These are phyloP conservation scores for Tuctoria greenei DNA, from an alignment of 176 grass and related monocot genomes.

Conservation along the genomic window DNA sequence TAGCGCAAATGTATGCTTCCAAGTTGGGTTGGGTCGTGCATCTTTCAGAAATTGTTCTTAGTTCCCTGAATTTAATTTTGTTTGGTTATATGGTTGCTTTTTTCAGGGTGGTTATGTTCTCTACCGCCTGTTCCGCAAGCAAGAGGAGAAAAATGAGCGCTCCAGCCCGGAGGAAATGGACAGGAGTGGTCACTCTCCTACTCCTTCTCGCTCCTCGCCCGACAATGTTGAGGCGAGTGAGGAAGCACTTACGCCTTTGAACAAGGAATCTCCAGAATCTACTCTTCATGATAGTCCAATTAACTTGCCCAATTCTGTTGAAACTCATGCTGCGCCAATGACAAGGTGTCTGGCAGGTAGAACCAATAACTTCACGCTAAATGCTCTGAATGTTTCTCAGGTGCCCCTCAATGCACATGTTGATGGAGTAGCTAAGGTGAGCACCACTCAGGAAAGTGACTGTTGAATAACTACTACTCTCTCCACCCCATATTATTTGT, in stretches of 20 bases:
- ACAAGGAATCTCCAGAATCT: conserved; percentile 56
- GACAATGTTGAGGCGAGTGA: conserved; percentile 50
- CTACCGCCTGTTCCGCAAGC: conserved; percentile 76
- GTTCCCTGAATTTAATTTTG: conserved; percentile 4
- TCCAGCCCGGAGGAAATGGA: conserved; percentile 60
- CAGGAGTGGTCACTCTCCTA: conserved; percentile 61
- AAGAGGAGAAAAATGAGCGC: conserved; percentile 54
- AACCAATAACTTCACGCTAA: conserved; percentile 21
- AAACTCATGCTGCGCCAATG: conserved; percentile 19
- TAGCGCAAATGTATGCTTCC: background rate
- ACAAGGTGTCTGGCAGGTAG: conserved; percentile 57
- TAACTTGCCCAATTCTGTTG: conserved; percentile 38
- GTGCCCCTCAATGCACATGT: conserved; percentile 23
- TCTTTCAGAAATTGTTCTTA: background rate
- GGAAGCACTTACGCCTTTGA: conserved; percentile 50
- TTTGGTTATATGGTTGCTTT: conserved; percentile 25
- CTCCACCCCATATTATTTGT: no score
- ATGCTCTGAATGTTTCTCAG: conserved; percentile 16
- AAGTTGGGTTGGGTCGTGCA: background rate
- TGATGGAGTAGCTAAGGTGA: conserved; percentile 42
- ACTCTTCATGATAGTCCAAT: conserved; percentile 47
- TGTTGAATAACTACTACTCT: background rate
- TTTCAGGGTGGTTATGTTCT: conserved; percentile 91
- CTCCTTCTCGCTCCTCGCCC: conserved; percentile 66
- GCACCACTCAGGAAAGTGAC: conserved; percentile 9